Evolutionary conservation across 345 rosid species (phyloP).

Genomic region (Salix purpurea): DNA sequence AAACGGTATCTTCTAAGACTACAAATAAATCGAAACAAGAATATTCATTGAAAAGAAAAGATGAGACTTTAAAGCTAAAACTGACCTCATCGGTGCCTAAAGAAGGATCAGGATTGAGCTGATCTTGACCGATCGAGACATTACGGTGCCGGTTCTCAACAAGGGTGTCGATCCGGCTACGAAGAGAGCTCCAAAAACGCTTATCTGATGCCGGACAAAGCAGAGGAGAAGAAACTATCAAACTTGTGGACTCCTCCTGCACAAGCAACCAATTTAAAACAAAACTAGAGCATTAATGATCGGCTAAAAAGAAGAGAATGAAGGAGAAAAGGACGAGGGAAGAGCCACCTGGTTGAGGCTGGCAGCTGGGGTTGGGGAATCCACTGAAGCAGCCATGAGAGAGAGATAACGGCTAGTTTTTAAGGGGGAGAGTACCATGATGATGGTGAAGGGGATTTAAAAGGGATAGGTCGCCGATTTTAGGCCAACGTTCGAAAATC

Average conservation of each 20-base stretch:
- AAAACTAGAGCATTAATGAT: background rate
- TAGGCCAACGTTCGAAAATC: slow-evolving; percentile 11
- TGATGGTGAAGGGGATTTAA: background rate
- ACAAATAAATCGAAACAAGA: background rate
- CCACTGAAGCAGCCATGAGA: slow-evolving; percentile 50
- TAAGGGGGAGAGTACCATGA: background rate
- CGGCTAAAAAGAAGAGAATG: background rate
- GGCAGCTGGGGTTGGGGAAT: slow-evolving; percentile 38
- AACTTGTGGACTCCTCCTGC: slow-evolving; percentile 9
- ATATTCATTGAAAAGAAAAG: background rate
- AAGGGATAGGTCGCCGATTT: background rate
- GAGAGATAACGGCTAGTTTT: slow-evolving; percentile 23
- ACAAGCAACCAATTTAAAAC: background rate
- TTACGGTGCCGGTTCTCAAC: slow-evolving; percentile 29
- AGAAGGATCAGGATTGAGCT: slow-evolving; percentile 15
- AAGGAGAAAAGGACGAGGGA: background rate
- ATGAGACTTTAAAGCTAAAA: background rate
- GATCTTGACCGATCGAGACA: slow-evolving; percentile 2
- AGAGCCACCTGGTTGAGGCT: slow-evolving; percentile 29
- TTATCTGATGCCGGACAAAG: slow-evolving; percentile 44
- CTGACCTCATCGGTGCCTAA: slow-evolving; percentile 17
- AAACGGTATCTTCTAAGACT: background rate
- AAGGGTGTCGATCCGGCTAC: slow-evolving; percentile 34
- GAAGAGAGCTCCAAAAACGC: slow-evolving; percentile 53
- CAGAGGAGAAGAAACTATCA: slow-evolving; percentile 27